Evolutionary conservation across 2,329 filamentous ascomycete genomes (phyloP).

Genomic region (Microdochium trichocladiopsis): DNA sequence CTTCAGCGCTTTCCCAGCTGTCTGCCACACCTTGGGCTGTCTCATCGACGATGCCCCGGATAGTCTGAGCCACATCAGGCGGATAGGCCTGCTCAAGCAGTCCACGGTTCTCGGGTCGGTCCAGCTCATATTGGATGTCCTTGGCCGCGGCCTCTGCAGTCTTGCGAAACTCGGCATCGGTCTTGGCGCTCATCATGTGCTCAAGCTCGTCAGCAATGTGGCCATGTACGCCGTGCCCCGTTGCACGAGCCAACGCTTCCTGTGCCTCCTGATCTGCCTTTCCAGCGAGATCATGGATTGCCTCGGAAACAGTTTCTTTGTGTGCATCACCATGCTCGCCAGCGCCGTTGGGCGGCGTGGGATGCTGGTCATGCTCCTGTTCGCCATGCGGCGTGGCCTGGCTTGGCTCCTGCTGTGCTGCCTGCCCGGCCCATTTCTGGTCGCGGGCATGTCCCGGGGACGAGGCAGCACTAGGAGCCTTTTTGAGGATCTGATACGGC

Average conservation of each 20-base stretch:
- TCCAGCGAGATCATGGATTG: constrained; percentile 57
- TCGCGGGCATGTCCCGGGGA: constrained; percentile 32
- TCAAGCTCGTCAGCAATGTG: constrained; percentile 42
- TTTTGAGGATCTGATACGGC: constrained; percentile 43
- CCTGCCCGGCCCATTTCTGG: constrained; percentile 20
- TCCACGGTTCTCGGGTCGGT: constrained; percentile 44
- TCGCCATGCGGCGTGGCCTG: neutral
- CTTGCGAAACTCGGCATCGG: constrained; percentile 46
- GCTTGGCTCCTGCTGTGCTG: neutral
- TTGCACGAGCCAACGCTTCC: constrained; percentile 54
- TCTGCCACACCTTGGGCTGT: constrained; percentile 63
- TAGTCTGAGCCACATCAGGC: constrained; percentile 42
- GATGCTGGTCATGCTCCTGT: neutral
- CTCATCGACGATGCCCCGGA: constrained; percentile 44
- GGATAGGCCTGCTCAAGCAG: constrained; percentile 46
- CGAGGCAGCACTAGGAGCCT: constrained; percentile 29
- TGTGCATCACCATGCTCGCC: constrained; percentile 16
- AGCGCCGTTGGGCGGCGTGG: neutral
- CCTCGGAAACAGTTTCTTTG: constrained; percentile 65
- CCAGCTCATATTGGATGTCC: constrained; percentile 45
- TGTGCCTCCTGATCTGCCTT: constrained; percentile 49
- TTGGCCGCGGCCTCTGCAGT: constrained; percentile 37
- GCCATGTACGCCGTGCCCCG: constrained; percentile 39
- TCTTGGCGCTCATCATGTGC: constrained; percentile 41
- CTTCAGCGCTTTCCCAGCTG: constrained; percentile 85